Evolutionary conservation across 139 green algal species (phyloP), one percentile per base, ranked within the genome.

Genomic region (Tetradesmus obliquus): DNA sequence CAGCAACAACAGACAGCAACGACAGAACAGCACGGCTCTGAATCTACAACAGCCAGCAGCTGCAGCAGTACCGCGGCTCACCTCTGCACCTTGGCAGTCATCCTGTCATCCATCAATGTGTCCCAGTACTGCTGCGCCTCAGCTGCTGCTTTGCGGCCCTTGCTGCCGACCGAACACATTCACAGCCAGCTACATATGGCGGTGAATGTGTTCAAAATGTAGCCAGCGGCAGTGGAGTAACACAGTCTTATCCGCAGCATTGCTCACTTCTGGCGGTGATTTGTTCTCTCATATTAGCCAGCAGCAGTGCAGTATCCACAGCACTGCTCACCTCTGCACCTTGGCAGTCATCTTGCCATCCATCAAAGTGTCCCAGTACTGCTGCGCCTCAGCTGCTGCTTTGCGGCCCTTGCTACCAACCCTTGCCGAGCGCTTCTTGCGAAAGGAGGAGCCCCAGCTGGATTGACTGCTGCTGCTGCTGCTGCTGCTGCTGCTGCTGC

Each of bases 291-390:
- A 45, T 45, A 45, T 45, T 45, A 45, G 32, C 32, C 32, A 45
- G 32, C 32, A 10, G 60, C 60, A 19, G 10, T 19, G 60, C 60
- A 72, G 60, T 10, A 72, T 13, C 60, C 76, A 82, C 24, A 32
- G 76, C 76, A 3, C 8, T 5, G 58, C 85, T 82, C 54, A 89
- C 85, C 54, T 89, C 20, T 89, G 45, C 2, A 89, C 66, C 24
- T 62, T 81, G 4, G 71, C 66, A 9, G 85, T 69, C 66, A 62
- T 82, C 1, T 66, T n/a, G 8, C 51, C 66, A 69, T 89, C 62
- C 62, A 89, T 32, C 24, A 89, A 53, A 10, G 53, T 60, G 57
- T 82, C 85, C 85, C 85, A 89, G 45, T 82, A 82, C 66, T 89
- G 45, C 24, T 89, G 13, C 51, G 66, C 85, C 19, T 22, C 76